These are phyloP conservation scores for Teunomyces stri DNA, from an alignment of 805 yeast genomes.

Conservation along the genomic window DNA sequence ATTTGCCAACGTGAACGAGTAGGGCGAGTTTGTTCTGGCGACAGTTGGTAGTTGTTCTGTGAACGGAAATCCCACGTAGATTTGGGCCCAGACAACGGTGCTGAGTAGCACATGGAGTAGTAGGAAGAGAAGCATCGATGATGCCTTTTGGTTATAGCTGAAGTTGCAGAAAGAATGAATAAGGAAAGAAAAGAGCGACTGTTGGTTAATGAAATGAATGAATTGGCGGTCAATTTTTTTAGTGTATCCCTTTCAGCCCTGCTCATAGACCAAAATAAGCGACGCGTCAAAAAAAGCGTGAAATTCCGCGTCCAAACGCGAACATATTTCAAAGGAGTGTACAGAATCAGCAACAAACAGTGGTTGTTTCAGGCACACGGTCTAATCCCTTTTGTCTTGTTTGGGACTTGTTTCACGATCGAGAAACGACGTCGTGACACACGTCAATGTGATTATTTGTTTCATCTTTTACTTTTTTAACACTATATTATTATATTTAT, in stretches of 20 bases:
- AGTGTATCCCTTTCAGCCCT: background rate
- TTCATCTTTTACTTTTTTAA: too few relatives aligned
- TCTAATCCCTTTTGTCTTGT: too few relatives aligned
- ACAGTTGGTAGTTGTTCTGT: conserved; percentile 82
- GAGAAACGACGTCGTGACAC: too few relatives aligned
- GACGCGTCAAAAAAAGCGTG: background rate
- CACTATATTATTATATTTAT: background rate
- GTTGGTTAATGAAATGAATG: background rate
- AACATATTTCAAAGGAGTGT: background rate
- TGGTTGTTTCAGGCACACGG: conserved; percentile 7
- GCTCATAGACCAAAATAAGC: background rate
- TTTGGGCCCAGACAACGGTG: conserved; percentile 35
- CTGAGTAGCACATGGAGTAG: conserved; percentile 10
- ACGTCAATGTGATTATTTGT: too few relatives aligned
- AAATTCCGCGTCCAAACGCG: background rate
- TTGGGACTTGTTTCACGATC: too few relatives aligned
- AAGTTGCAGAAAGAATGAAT: background rate
- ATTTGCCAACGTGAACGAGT: conserved; percentile 63
- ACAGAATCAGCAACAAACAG: background rate
- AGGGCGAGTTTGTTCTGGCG: conserved; percentile 65
- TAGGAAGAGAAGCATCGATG: conserved; percentile 10
- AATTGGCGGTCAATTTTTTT: background rate
- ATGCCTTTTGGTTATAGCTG: background rate
- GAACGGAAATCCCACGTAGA: conserved; percentile 73
- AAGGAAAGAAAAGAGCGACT: background rate